A percentile compares a stretch with the other conserved stretches of the same genome.
Conservation (phyloP, 176 grass and related monocot species). For the Raddia distichophylla region DNA sequence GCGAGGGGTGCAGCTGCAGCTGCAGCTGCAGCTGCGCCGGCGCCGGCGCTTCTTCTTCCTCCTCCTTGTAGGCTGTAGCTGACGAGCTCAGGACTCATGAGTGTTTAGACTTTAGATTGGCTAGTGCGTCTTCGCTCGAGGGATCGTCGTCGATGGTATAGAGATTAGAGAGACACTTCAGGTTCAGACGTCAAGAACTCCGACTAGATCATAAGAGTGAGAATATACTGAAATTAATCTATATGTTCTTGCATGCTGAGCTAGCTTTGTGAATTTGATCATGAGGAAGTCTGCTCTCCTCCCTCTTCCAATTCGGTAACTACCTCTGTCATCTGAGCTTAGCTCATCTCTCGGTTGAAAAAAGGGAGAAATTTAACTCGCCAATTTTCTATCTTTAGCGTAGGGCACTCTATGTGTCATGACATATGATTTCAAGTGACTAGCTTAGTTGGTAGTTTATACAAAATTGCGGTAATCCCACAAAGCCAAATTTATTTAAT, state of each 20-base stretch:
- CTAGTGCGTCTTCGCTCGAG: constrained; percentile 34
- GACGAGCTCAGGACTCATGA: neutral
- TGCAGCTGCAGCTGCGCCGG: constrained; percentile 40
- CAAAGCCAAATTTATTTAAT: too few relatives aligned
- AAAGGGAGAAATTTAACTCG: too few relatives aligned
- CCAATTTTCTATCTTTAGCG: too few relatives aligned
- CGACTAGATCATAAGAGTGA: neutral
- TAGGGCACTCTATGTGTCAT: too few relatives aligned
- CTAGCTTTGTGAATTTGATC: constrained; percentile 25
- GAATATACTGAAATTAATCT: constrained; percentile 3
- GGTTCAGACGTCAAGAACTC: neutral
- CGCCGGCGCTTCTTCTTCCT: constrained; percentile 21
- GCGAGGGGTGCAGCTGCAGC: constrained; percentile 44
- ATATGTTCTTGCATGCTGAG: neutral
- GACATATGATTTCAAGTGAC: too few relatives aligned
- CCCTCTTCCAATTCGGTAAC: neutral
- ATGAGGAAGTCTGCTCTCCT: neutral
- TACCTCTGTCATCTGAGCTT: too few relatives aligned
- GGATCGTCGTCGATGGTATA: constrained; percentile 34
- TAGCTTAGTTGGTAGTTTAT: too few relatives aligned
- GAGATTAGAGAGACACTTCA: neutral
- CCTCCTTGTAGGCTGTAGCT: constrained; percentile 29
- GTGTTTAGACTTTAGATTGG: constrained; percentile 27
- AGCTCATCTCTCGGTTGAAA: too few relatives aligned
- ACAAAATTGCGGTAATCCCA: too few relatives aligned